These are phyloP conservation scores for Aspergillus affinis DNA, from an alignment of 495 filamentous ascomycete species.

Conservation along the genomic window DNA sequence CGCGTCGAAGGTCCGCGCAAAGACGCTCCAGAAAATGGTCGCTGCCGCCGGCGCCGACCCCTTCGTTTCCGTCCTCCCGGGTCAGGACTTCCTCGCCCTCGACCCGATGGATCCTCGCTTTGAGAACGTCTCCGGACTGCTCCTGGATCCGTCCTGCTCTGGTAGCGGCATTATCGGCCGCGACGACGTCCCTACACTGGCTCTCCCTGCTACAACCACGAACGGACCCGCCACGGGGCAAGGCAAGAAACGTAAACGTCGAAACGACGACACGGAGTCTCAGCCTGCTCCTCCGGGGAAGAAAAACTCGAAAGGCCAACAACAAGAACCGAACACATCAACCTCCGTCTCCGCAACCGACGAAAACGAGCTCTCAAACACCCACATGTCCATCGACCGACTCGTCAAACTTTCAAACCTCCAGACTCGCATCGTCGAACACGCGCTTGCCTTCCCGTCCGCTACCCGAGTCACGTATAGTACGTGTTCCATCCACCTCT, in stretches of 20 bases:
- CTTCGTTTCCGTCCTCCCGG: slow-evolving; percentile 62
- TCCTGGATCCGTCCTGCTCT: slow-evolving; percentile 92
- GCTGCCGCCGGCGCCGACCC: slow-evolving; percentile 65
- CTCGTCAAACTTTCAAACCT: slow-evolving; percentile 72
- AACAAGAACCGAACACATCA: background rate
- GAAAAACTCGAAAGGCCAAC: background rate
- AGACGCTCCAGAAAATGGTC: slow-evolving; percentile 81
- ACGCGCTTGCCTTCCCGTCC: slow-evolving; percentile 80
- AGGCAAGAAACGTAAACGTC: slow-evolving; percentile 47
- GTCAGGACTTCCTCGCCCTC: slow-evolving; percentile 75
- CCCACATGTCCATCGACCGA: slow-evolving; percentile 42
- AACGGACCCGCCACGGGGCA: slow-evolving; percentile 24
- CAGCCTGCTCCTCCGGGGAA: background rate
- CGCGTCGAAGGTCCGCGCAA: slow-evolving; percentile 52
- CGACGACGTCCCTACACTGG: slow-evolving; percentile 66
- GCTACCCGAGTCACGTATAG: slow-evolving; percentile 81
- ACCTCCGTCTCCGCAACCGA: slow-evolving; percentile 25
- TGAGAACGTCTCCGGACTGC: slow-evolving; percentile 63
- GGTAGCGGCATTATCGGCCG: slow-evolving; percentile 92
- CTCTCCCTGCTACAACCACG: slow-evolving; percentile 36
- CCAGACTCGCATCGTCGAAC: slow-evolving; percentile 72
- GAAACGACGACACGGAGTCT: slow-evolving; percentile 25
- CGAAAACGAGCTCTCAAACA: slow-evolving; percentile 35
- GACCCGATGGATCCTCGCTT: slow-evolving; percentile 58
- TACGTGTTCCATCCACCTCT: slow-evolving; percentile 82